Evolutionary conservation across 495 filamentous ascomycete genomes (phyloP).

Genomic region (Aspergillus ellipticus): DNA sequence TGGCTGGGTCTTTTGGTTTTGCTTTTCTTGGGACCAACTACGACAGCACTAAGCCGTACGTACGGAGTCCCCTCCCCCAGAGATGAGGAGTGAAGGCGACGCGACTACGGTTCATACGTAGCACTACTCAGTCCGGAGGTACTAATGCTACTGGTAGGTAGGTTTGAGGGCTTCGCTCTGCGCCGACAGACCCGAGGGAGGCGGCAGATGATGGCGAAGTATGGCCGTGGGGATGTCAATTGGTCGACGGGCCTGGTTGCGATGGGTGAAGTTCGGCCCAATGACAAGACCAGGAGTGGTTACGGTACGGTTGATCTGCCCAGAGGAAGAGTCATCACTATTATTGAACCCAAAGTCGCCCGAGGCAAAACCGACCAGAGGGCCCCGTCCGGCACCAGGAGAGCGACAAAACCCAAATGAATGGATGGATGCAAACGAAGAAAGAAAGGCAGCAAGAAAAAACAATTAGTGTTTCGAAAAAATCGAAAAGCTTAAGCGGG

Average conservation of each 20-base stretch:
- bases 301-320: neutral
- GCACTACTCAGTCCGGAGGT: too few species aligned
- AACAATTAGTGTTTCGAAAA: neutral
- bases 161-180: neutral
- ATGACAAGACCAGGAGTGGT: neutral
- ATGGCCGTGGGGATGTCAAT: neutral
- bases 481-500: neutral
- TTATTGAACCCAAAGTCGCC: neutral
- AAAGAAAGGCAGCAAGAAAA: conserved; percentile 7
- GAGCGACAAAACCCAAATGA: neutral
- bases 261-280: neutral
- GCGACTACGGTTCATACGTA: too few species aligned
- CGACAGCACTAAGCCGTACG: too few species aligned
- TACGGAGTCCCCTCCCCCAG: too few species aligned
- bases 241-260: neutral
- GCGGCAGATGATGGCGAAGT: neutral
- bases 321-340: neutral
- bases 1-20: too few species aligned
- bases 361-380: neutral
- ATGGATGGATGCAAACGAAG: neutral
- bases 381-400: neutral
- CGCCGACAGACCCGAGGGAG: neutral
- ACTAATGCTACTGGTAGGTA: neutral
- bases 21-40: too few species aligned
- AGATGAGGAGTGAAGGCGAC: too few species aligned